Conservation (phyloP, 139 green algal species). For the Haematococcus lacustris region DNA sequence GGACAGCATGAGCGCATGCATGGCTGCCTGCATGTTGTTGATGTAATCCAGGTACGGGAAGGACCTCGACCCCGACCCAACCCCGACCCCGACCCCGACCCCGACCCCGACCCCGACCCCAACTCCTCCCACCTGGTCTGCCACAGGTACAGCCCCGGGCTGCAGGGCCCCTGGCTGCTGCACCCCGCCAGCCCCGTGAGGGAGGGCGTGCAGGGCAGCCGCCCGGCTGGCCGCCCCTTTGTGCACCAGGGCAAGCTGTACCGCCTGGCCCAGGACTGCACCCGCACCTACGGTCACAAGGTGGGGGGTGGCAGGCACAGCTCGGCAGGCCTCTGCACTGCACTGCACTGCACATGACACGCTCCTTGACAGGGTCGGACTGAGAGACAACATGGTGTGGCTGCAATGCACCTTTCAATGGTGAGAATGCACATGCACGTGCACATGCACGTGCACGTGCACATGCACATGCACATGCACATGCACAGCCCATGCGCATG, state of each 20-base stretch:
- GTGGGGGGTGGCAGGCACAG: too few relatives aligned
- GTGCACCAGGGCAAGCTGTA: constrained; percentile 15
- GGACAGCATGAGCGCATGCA: not conserved
- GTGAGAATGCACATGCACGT: not conserved
- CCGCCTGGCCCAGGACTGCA: constrained; percentile 41
- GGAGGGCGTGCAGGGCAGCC: constrained; percentile 8
- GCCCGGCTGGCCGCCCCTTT: constrained; percentile 24
- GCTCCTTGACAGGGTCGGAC: not conserved
- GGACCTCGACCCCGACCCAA: not conserved
- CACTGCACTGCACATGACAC: not conserved
- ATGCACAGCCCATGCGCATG: not conserved
- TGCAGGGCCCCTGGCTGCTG: constrained; percentile 24
- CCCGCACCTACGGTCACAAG: constrained; percentile 30
- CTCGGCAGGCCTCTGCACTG: too few relatives aligned
- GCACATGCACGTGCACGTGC: not conserved
- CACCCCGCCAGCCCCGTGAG: constrained; percentile 25
- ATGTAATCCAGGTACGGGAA: not conserved
- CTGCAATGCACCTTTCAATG: not conserved
- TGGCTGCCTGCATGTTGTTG: not conserved
- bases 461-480: not conserved
- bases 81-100: not conserved
- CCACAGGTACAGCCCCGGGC: constrained; percentile 7
- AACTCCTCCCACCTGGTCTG: not conserved
- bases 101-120: not conserved
- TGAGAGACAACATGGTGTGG: not conserved